Conservation (phyloP, 2,329 filamentous ascomycete genomes). For the Aspergillus niger region DNA sequence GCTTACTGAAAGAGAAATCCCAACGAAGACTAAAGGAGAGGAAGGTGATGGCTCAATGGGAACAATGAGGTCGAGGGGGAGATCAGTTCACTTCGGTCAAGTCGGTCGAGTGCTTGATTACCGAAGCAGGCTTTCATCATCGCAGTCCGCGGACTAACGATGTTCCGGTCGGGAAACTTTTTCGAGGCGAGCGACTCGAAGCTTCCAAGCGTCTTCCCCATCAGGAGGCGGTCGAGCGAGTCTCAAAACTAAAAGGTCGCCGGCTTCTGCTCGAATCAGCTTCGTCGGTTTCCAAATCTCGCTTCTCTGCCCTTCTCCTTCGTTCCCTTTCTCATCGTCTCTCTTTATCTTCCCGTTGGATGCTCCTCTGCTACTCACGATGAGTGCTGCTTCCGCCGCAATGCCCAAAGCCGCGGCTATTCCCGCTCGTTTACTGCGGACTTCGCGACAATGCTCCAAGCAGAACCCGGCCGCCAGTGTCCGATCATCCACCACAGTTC, state of each 20-base stretch:
- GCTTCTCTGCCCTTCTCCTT: constrained; percentile 1
- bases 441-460: constrained; percentile 43
- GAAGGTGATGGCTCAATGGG: constrained; percentile 10
- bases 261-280: constrained; percentile 7
- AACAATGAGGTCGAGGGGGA: constrained; percentile 21
- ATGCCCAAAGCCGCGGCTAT: constrained; percentile 47
- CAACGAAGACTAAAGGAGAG: background rate
- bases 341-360: constrained; percentile 8
- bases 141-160: constrained; percentile 29
- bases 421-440: constrained; percentile 45
- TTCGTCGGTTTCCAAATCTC: constrained; percentile 3
- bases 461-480: constrained; percentile 32
- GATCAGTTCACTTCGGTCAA: constrained; percentile 8
- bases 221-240: constrained; percentile 22
- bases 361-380: constrained; percentile 29
- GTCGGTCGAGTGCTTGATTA: constrained; percentile 26
- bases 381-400: constrained; percentile 43
- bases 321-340: background rate
- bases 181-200: constrained; percentile 35
- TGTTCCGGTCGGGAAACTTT: constrained; percentile 39
- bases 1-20: background rate
- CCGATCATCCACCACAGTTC: constrained; percentile 36
- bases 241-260: constrained; percentile 3
- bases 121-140: constrained; percentile 39
- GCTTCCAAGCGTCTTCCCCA: constrained; percentile 30